These are phyloP conservation scores for Aotearoamyces nothofagi DNA, from an alignment of 2,329 filamentous ascomycete genomes.

Conservation along the genomic window DNA sequence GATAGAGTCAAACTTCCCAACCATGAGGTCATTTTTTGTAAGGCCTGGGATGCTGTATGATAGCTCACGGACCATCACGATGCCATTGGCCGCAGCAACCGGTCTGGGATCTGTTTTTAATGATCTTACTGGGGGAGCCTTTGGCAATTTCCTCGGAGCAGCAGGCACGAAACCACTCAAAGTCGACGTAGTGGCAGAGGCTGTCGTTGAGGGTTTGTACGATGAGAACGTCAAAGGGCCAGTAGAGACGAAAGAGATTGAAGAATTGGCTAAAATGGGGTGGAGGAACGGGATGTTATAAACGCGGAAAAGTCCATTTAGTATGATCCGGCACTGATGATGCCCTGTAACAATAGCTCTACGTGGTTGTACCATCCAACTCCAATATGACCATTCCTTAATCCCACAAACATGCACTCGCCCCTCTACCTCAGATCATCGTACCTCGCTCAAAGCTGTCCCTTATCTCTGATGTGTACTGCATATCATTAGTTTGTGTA, in stretches of 20 bases:
- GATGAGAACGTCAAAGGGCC: constrained; percentile 60
- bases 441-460: constrained; percentile 97
- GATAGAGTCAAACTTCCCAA: constrained; percentile 57
- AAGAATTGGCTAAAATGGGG: constrained; percentile 61
- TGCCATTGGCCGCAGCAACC: constrained; percentile 69
- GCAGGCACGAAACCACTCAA: constrained; percentile 77
- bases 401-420: too few species aligned
- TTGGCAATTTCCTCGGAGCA: constrained; percentile 66
- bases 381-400: constrained; percentile 3
- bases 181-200: constrained; percentile 76
- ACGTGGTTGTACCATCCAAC: constrained; percentile 3
- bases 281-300: constrained; percentile 89
- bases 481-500: constrained; percentile 12
- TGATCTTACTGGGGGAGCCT: constrained; percentile 55
- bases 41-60: constrained; percentile 86
- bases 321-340: too few species aligned
- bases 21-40: constrained; percentile 67
- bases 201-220: constrained; percentile 72
- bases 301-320: too few species aligned
- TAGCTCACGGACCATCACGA: constrained; percentile 60
- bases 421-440: constrained; percentile 50
- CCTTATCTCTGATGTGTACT: constrained; percentile 88
- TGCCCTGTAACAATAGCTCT: constrained; percentile 4
- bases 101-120: constrained; percentile 67
- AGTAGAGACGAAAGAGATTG: constrained; percentile 66